Base-by-base conservation (phyloP, 805 yeast genomes). In the Isabelozyma rhagii region DNA sequence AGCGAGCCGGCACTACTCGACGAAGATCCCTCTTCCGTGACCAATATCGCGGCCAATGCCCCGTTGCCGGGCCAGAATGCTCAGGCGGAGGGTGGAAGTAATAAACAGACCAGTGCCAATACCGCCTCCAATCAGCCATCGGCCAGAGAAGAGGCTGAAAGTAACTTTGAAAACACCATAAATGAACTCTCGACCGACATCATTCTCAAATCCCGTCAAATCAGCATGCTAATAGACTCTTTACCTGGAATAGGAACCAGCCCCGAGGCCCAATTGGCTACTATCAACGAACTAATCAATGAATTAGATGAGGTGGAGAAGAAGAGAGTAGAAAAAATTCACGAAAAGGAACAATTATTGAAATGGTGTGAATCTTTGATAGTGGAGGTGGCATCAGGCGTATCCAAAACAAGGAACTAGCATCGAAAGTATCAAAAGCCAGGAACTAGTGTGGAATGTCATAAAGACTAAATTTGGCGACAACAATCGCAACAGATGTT, bases 171-270 rank as follows among this genome's bases (percentile, higher is more conserved):
- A 14, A 68, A 75, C 52, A 87, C 84, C 27, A 77, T 83, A 44
- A 82, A 81, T 56, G 98, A 94, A 62, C 74, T 94, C 8, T 81
- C 96, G 2, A 82, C 88, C 0, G 99, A 93, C 62, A 79, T 93
- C 8, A 88, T 92, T 25, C 68, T 90, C 50, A 92, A 92, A 61
- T 82, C 96, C 5, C 80, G 96, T 58, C 98, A 94, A 64, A 87
- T 93, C 13, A 80, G 89, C 39, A 84, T 88, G 59, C 79, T 93
- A 27, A 91, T 93, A 39, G 96, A 89, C 61, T 83, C 96, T 2
- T 72, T 93, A 41, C 99, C 99, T 0, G 98, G 97, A 10, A 89
- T 90, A 2, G 97, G 96, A 8, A 92, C 87, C 1, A 82, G 92
- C 1, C 87, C 88, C 21, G 80, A 77, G 43, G 85, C 82, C 48